phyloP scores from a whole-genome alignment of 176 grass and related monocot species.

The Hordeum marinum region DNA sequence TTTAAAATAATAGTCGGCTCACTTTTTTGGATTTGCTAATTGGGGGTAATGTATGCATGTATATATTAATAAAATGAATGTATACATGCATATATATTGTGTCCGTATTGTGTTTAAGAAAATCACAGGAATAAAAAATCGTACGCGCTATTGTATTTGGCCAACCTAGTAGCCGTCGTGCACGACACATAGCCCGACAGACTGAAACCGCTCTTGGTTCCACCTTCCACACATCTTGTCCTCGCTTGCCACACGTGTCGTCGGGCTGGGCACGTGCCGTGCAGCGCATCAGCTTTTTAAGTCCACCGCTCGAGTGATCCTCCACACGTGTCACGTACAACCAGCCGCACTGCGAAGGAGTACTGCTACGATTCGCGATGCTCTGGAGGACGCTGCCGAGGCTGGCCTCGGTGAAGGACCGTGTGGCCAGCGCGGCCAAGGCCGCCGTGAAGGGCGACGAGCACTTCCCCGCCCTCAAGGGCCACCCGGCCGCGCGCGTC shows the following conservation, averaged over 20 bases:
- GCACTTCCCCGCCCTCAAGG: constrained; percentile 46
- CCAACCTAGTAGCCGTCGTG: no score
- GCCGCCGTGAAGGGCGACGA: constrained; percentile 14
- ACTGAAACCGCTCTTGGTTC: not conserved
- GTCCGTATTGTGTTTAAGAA: no score
- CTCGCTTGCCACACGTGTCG: not conserved
- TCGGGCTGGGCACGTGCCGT: not conserved
- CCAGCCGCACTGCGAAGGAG: not conserved
- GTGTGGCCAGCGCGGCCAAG: constrained; percentile 19
- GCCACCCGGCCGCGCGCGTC: constrained; percentile 37
- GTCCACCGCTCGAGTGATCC: not conserved
- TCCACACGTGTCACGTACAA: not conserved
- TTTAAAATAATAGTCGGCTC: no score
- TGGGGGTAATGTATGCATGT: no score
- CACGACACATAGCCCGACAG: no score
- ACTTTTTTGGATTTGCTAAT: no score
- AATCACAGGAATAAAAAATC: no score
- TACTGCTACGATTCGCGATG: not conserved
- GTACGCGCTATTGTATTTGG: no score
- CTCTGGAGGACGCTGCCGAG: constrained; percentile 27
- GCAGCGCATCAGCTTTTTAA: not conserved
- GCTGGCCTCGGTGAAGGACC: constrained; percentile 53
- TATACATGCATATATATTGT: no score
- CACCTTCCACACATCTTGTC: not conserved
- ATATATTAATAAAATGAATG: no score